These are phyloP conservation scores for Ploettnerulaceae sp. DNA, from an alignment of 2,329 filamentous ascomycete species.

Conservation along the genomic window DNA sequence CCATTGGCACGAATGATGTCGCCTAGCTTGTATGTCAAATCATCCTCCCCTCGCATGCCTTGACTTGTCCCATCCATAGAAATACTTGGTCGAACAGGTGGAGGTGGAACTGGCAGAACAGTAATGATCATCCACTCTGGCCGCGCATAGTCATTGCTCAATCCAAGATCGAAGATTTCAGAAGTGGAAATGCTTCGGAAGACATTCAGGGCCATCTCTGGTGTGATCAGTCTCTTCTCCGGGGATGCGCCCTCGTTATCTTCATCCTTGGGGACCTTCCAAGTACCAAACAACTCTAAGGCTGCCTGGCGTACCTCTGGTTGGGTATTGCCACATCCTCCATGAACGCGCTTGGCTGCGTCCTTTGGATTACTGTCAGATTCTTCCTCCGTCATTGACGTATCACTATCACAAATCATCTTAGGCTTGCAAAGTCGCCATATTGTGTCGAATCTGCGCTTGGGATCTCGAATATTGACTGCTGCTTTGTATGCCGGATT, in stretches of 20 bases:
- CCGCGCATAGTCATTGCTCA: constrained; percentile 91
- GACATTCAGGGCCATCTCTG: constrained; percentile 78
- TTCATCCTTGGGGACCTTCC: constrained; percentile 68
- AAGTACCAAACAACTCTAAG: constrained; percentile 72
- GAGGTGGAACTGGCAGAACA: constrained; percentile 89
- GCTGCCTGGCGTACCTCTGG: constrained; percentile 85
- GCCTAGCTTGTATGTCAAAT: constrained; percentile 97
- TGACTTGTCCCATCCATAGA: constrained; percentile 92
- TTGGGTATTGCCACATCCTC: constrained; percentile 88
- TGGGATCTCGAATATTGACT: constrained; percentile 81
- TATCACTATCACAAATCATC: constrained; percentile 75
- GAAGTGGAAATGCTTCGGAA: constrained; percentile 79
- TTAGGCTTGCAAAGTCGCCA: constrained; percentile 92
- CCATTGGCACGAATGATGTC: constrained; percentile 98
- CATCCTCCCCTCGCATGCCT: constrained; percentile 92
- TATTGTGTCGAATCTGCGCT: constrained; percentile 87
- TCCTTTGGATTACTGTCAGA: constrained; percentile 56
- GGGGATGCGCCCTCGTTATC: constrained; percentile 64
- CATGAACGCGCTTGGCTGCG: constrained; percentile 57
- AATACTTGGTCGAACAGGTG: constrained; percentile 92
- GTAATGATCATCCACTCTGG: constrained; percentile 99
- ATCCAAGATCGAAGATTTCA: constrained; percentile 79
- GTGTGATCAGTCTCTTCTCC: constrained; percentile 78
- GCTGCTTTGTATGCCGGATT: constrained; percentile 80
- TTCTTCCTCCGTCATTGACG: constrained; percentile 61